Percentiles rank a stretch among this genome's conserved stretches.
Evolutionary conservation across 2,329 filamentous ascomycete species (phyloP).

Genomic region (Claviceps fusiformis): DNA sequence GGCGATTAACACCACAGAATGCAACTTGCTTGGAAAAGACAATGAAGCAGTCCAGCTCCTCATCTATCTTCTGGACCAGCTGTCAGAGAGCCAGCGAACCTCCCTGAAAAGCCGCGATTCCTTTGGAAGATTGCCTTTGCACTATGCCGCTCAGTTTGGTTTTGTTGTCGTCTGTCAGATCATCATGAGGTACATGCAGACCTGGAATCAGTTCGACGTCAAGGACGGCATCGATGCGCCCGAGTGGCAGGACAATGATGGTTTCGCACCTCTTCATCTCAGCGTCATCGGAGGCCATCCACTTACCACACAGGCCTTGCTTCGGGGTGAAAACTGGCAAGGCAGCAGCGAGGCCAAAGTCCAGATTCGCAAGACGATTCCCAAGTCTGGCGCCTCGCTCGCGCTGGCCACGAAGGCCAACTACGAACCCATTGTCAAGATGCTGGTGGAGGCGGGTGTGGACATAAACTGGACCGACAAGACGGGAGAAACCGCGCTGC

Average conservation of each 20-base stretch:
- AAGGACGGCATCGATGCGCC: constrained; percentile 74
- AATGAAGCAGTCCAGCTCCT: constrained; percentile 65
- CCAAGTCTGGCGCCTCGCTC: constrained; percentile 77
- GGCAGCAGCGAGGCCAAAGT: constrained; percentile 48
- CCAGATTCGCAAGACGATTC: constrained; percentile 52
- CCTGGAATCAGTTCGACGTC: constrained; percentile 77
- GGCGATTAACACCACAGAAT: constrained; percentile 51
- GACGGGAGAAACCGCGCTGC: constrained; percentile 79
- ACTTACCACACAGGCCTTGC: constrained; percentile 66
- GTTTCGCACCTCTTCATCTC: constrained; percentile 80
- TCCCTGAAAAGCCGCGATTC: constrained; percentile 59
- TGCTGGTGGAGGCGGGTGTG: constrained; percentile 79
- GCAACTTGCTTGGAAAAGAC: constrained; percentile 49
- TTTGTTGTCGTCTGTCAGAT: constrained; percentile 83
- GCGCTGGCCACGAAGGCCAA: constrained; percentile 81
- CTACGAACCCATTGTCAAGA: constrained; percentile 68
- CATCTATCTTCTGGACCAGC: constrained; percentile 47
- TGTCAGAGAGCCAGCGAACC: constrained; percentile 52
- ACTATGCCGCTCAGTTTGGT: constrained; percentile 91
- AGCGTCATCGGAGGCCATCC: constrained; percentile 86
- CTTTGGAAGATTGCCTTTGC: constrained; percentile 72
- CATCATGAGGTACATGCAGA: constrained; percentile 77
- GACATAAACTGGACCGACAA: constrained; percentile 90
- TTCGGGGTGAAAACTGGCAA: constrained; percentile 69
- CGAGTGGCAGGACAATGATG: constrained; percentile 85